Evolutionary conservation across 805 yeast genomes (phyloP), one percentile per base, ranked within the genome.

Genomic region (Pichia occidentalis): DNA sequence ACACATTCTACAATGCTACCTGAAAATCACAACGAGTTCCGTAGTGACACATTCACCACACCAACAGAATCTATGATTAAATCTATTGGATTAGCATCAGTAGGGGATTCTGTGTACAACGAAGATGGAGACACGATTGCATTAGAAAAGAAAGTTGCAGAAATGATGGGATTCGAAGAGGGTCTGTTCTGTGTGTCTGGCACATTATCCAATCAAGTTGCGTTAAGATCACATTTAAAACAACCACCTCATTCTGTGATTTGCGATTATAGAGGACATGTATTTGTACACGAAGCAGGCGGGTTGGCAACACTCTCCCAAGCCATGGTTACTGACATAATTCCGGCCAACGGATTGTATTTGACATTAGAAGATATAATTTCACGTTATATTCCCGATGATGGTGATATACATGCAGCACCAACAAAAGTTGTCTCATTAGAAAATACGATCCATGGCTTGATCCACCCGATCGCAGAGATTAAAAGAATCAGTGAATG

Each of bases 361-460:
- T 51, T 88, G 53, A 87, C 96, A 4, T 57, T 86, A 39, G 92
- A 85, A 46, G 97, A 88, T 52, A 72, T 88, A 39, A 59, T 71
- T 44, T 69, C 68, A n/a, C 64, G 73, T 45, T 73, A 70, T 47
- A 66, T 75, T 28, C 76, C 80, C 12, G 84, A 81, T 47, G 87
- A 80, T 50, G 88, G 85, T 23, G 90, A 86, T 53, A 77, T 86
- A 48, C 96, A 88, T 57, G 71, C 70, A 27, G 95, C 96, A 3
- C 95, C 97, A 34, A 90, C 96, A 5, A 77, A 73, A 52, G 71
- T 90, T 30, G 73, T 88, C 49, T 80, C 90, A 5, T 67, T 90
- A 49, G 97, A 88, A 56, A 88, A 88, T 64, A 88, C 97, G 4
- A 53, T 87, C 34, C 88, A 83, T 50, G 97, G 97, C 18, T 68